phyloP scores from a whole-genome alignment of 805 yeast species.

The Lachancea mirantina region DNA sequence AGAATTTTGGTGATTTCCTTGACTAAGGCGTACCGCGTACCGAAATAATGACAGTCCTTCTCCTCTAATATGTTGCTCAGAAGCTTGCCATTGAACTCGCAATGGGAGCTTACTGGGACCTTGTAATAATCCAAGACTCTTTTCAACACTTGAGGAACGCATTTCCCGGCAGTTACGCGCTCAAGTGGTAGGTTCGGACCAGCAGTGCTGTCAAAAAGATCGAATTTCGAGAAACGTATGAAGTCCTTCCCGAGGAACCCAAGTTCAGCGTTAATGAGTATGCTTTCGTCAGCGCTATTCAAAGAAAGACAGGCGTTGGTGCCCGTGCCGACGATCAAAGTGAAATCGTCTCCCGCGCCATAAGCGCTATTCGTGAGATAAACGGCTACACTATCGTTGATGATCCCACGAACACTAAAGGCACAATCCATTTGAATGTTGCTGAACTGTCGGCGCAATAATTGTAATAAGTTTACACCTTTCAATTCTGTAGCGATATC shows the following conservation, averaged over 20 bases:
- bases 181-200: slow-evolving; percentile 26
- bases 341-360: slow-evolving; percentile 34
- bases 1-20: slow-evolving; percentile 13
- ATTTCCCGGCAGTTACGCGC: slow-evolving; percentile 24
- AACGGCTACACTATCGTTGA: slow-evolving; percentile 64
- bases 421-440: slow-evolving; percentile 12
- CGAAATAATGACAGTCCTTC: slow-evolving; percentile 1
- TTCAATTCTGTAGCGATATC: slow-evolving; percentile 36
- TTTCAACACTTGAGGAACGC: slow-evolving; percentile 19
- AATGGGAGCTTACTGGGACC: slow-evolving; percentile 1
- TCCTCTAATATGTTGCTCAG: slow-evolving; percentile 13
- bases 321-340: slow-evolving; percentile 66
- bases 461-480: slow-evolving; percentile 35
- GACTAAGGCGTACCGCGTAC: slow-evolving; percentile 1
- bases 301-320: slow-evolving; percentile 43
- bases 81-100: slow-evolving; percentile 18
- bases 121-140: slow-evolving; percentile 14
- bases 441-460: slow-evolving; percentile 34
- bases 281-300: slow-evolving; percentile 10
- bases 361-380: slow-evolving; percentile 43
- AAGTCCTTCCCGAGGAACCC: slow-evolving; percentile 22
- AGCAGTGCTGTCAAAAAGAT: slow-evolving; percentile 6
- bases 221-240: slow-evolving; percentile 18
- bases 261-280: slow-evolving; percentile 23
- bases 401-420: slow-evolving; percentile 33